Base-by-base conservation (phyloP, 768 basidiomycete species). In the Kwoniella bestiolae region DNA sequence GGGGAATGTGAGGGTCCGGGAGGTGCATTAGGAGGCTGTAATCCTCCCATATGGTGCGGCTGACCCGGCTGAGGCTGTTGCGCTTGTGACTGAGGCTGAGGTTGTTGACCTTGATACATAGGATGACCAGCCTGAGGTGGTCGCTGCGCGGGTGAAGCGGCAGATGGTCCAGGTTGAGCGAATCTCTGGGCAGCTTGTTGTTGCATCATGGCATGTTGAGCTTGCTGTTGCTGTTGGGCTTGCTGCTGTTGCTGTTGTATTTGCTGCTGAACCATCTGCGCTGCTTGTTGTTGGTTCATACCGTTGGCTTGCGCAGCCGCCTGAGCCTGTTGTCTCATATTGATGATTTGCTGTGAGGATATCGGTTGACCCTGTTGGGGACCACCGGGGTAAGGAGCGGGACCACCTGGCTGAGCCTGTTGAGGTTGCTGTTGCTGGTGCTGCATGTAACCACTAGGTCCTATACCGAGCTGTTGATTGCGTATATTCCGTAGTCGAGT, bases 1-100 rank as follows among this genome's bases (percentile, higher is more conserved):
- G 74, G 74, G 2, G 74, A 72, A 56, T 73, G 75, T 3, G 72
- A 71, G 11, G 76, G 74, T 9, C 74, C 76, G 29, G 74, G 68
- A 23, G 69, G 63, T 11, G 69, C 60, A 52, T 71, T 67, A 5
- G 68, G 67, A 45, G 66, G 63, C 63, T 70, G 69, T n/a, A 73
- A 46, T 6, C 63, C 63, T 7, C 58, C 58, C 46, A 60, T 38
- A 29, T 70, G 69, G 14, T 53, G 52, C 26, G 46, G 59, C 56
- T 55, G 59, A 23, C 49, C 60, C n/a, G 23, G 59, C 21, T 60
- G 59, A 16, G 31, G 59, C 26, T 18, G 50, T 31, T 56, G 38
- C 47, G 23, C 35, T 16, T 38, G 7, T 50, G 56, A 26, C 32
- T 46, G 64, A 35, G 66, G 44, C 14, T 31, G 51, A 14, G 44